A percentile compares a stretch with the other conserved stretches of the same genome.
phyloP scores from a whole-genome alignment of 306 rosid species.

The Clitoria ternatea region DNA sequence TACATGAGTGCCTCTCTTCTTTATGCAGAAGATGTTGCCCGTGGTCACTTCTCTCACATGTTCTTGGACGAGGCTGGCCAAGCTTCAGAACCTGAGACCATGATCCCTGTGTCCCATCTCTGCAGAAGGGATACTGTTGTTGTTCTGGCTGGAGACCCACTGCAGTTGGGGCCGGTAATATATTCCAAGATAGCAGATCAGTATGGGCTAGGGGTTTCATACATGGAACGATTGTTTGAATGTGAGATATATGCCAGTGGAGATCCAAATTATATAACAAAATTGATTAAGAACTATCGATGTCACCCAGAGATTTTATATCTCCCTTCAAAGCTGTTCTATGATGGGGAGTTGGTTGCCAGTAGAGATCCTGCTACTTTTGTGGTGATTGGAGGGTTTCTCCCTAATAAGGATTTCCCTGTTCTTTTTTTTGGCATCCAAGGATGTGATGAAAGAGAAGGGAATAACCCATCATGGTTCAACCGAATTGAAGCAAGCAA shows the following conservation, averaged over 20 bases:
- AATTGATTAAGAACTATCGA: slow-evolving; percentile 68
- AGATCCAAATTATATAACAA: slow-evolving; percentile 63
- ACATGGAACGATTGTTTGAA: slow-evolving; percentile 69
- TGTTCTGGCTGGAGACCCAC: slow-evolving; percentile 92
- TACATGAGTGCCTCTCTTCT: slow-evolving; percentile 72
- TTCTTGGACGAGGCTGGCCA: slow-evolving; percentile 98
- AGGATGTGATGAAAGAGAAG: slow-evolving; percentile 98
- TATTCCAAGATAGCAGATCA: slow-evolving; percentile 63
- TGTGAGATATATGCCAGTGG: slow-evolving; percentile 43
- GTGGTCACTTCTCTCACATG: slow-evolving; percentile 84
- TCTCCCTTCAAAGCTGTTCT: slow-evolving; percentile 81
- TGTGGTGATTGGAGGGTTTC: slow-evolving; percentile 37
- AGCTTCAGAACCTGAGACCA: slow-evolving; percentile 93
- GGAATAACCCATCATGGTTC: slow-evolving; percentile 98
- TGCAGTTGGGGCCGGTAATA: slow-evolving; percentile 93
- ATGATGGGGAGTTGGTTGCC: slow-evolving; percentile 64
- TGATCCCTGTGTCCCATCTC: slow-evolving; percentile 72
- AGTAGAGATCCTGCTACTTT: slow-evolving; percentile 56
- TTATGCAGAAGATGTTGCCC: slow-evolving; percentile 57
- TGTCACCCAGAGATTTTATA: slow-evolving; percentile 78
- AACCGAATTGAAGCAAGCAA: slow-evolving; percentile 88
- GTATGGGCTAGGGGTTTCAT: slow-evolving; percentile 64
- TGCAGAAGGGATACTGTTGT: slow-evolving; percentile 65
- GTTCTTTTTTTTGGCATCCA: slow-evolving; percentile 89
- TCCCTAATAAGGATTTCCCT: slow-evolving; percentile 79